Evolutionary conservation across 768 basidiomycete species (phyloP), one percentile per base, ranked within the genome.

Genomic region (Xerocomus spinulosus): DNA sequence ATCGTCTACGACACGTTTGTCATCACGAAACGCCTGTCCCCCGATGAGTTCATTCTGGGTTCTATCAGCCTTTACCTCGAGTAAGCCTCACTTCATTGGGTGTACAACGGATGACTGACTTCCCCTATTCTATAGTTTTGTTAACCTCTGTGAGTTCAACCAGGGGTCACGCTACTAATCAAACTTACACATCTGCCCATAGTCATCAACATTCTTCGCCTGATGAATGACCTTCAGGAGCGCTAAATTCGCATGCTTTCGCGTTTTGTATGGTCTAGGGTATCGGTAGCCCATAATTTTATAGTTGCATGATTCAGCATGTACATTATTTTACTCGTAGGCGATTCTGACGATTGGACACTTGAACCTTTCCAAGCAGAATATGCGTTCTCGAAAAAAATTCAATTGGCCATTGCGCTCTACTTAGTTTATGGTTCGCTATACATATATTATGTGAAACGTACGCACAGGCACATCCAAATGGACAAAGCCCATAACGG

Each of bases 21-120:
- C 53, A 94, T 98, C 74, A 92, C 89, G 70, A 84, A 83, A 58
- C 81, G 82, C 50, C 72, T 96, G 17, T 90, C 87, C 2, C 91
- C 92, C 4, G 96, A 99, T 55, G 96, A 99, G 66, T 92, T 80
- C 66, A 92, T 96, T 56, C 72, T 96, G 73, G 95, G 85, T 29
- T 77, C 91, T 15, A 85, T 97, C 61, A 85, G 83, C 55, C 80
- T 98, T n/a, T 98, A 97, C 70, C 83, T 97, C 47, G 95, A 97
- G 82, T 87, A 69, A 56, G 83, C 83, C 9, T 51, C 30, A 5
- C 39, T 24, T 17, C 36, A 17, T 39, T 21, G 44, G 29, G 4
- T 42, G 4, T 24, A 36, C 38, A 2, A 25, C 32, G 34, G 3
- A 47, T 57, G n/a, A 25, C 41, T 57, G 51, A 68, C 28, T 58